Conservation (phyloP, 306 rosid genomes). For the Malus sylvestris region DNA sequence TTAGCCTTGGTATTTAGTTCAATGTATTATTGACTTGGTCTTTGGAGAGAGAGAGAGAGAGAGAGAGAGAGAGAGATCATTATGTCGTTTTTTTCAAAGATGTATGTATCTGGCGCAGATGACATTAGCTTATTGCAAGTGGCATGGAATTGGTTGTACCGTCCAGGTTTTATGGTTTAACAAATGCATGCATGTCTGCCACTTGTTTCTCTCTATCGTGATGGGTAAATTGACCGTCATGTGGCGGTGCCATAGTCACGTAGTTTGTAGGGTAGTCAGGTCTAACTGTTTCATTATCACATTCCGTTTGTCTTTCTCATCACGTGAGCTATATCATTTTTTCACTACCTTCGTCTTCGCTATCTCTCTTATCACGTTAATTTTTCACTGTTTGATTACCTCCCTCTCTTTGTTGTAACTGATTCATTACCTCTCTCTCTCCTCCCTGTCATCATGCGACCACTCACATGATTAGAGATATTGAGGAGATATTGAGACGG, state of each 20-base stretch:
- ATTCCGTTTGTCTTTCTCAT: too few relatives aligned
- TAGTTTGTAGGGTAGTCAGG: background rate
- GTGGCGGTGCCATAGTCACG: background rate
- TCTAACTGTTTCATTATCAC: background rate
- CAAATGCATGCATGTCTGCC: background rate
- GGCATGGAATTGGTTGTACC: background rate
- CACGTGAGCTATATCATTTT: too few relatives aligned
- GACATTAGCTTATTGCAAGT: background rate
- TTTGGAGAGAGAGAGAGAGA: background rate
- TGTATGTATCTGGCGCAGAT: background rate
- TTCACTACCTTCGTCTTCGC: too few relatives aligned
- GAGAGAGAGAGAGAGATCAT: background rate
- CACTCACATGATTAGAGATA: background rate
- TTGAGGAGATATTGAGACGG: background rate
- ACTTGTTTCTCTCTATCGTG: background rate
- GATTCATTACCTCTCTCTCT: background rate
- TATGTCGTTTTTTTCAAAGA: background rate
- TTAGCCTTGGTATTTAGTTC: background rate
- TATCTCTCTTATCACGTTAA: too few relatives aligned
- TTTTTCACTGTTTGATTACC: background rate
- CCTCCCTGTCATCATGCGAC: background rate
- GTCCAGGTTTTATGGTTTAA: background rate
- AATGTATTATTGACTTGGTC: background rate
- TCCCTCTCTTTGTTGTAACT: background rate
- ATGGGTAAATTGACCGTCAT: background rate